A percentile compares a stretch with the other conserved stretches of the same genome.
phyloP scores from a whole-genome alignment of 2,329 filamentous ascomycete species.

The Hymenoscyphus scutula region DNA sequence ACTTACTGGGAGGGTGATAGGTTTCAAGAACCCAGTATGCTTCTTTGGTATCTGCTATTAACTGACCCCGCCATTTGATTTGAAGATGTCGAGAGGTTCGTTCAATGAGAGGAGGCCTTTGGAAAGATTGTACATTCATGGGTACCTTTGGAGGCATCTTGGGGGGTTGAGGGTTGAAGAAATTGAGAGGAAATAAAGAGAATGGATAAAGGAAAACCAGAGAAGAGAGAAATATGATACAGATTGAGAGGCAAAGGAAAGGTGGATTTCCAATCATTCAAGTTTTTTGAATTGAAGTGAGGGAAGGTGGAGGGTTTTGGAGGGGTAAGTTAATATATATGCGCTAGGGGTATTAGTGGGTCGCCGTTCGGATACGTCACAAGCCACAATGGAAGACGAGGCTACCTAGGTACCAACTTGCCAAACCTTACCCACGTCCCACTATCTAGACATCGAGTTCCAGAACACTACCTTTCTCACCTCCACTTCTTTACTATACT shows the following conservation, averaged over 20 bases:
- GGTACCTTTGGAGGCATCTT: slow-evolving; percentile 42
- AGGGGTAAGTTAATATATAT: slow-evolving; percentile 21
- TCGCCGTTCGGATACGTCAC: slow-evolving; percentile 9
- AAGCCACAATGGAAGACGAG: slow-evolving; percentile 23
- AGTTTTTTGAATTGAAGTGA: slow-evolving; percentile 13
- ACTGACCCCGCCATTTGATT: slow-evolving; percentile 53
- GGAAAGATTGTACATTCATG: slow-evolving; percentile 57
- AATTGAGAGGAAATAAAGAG: not conserved
- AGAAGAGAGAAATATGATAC: slow-evolving; percentile 6
- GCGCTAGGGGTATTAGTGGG: slow-evolving; percentile 15
- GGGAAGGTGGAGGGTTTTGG: slow-evolving; percentile 11
- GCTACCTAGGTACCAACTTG: slow-evolving; percentile 15
- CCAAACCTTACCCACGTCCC: slow-evolving; percentile 11
- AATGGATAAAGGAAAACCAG: slow-evolving; percentile 3
- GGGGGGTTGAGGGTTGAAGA: not conserved
- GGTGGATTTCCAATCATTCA: not conserved
- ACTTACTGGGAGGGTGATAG: slow-evolving; percentile 60
- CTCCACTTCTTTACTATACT: not conserved
- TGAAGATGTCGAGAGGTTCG: slow-evolving; percentile 52
- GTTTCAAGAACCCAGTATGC: slow-evolving; percentile 31
- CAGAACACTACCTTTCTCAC: not conserved
- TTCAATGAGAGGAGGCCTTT: slow-evolving; percentile 57
- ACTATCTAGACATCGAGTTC: slow-evolving; percentile 9
- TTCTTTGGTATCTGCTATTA: slow-evolving; percentile 54
- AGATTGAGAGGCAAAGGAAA: not conserved